phyloP scores from a whole-genome alignment of 1,284 basidiomycete species.

The Leccinum proliferum region DNA sequence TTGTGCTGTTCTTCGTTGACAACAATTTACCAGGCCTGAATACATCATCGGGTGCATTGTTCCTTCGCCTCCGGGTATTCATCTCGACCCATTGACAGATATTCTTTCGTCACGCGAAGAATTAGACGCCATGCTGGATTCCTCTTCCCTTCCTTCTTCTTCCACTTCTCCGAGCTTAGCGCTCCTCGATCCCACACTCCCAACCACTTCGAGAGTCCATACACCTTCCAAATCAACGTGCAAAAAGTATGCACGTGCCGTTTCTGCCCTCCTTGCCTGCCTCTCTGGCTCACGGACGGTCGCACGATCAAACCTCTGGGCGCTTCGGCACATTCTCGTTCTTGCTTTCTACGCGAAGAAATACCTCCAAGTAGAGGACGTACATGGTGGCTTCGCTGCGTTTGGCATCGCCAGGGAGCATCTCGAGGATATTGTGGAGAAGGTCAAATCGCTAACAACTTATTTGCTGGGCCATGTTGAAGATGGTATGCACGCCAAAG shows the following conservation, averaged over 20 bases:
- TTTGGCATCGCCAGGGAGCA: constrained; percentile 20
- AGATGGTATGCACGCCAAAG: constrained; percentile 21
- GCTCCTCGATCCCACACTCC: constrained; percentile 59
- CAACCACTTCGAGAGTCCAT: constrained; percentile 30
- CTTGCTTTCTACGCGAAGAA: constrained; percentile 58
- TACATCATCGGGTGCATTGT: constrained; percentile 38
- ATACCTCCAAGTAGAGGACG: constrained; percentile 44
- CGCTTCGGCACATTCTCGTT: constrained; percentile 55
- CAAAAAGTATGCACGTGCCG: constrained; percentile 68
- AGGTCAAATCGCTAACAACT: constrained; percentile 56
- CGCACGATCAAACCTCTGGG: constrained; percentile 58
- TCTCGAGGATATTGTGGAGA: constrained; percentile 38
- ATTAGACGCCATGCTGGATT: constrained; percentile 45
- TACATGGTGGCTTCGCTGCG: constrained; percentile 41
- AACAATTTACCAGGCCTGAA: constrained; percentile 36
- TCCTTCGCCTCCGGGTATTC: constrained; percentile 28
- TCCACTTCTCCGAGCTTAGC: constrained; percentile 55
- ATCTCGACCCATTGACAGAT: constrained; percentile 37
- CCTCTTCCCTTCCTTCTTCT: constrained; percentile 35
- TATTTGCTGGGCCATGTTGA: constrained; percentile 59
- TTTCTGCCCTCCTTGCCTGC: constrained; percentile 54
- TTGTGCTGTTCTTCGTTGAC: background rate
- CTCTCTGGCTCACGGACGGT: constrained; percentile 55
- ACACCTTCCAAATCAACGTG: constrained; percentile 32
- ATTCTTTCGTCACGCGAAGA: constrained; percentile 47